Conservation (phyloP, 2,329 filamentous ascomycete species). For the Aspergillus proliferans region DNA sequence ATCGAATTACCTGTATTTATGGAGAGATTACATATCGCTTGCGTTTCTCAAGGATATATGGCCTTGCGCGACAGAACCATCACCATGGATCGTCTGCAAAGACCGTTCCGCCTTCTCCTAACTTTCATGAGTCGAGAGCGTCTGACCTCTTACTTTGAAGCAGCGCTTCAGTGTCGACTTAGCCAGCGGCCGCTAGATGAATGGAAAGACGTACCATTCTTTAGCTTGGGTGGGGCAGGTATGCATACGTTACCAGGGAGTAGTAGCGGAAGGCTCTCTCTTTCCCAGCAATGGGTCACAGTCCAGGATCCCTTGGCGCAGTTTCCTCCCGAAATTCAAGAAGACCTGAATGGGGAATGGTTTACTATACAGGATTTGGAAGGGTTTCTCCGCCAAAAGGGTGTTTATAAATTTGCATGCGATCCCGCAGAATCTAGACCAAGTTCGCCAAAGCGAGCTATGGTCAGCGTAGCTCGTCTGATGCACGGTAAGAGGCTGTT, state of each 20-base stretch:
- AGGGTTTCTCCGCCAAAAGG: conserved; percentile 14
- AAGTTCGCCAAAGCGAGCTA: not conserved
- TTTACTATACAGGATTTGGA: conserved; percentile 19
- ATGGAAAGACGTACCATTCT: conserved; percentile 20
- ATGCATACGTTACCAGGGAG: conserved; percentile 15
- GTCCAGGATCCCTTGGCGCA: conserved; percentile 10
- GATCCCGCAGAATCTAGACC: not conserved
- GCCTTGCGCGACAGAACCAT: conserved; percentile 11
- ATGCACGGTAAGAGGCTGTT: conserved; percentile 11
- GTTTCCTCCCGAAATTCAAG: conserved; percentile 6
- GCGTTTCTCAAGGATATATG: conserved; percentile 14
- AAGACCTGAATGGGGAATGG: conserved; percentile 18
- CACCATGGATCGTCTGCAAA: conserved; percentile 9
- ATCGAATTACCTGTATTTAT: conserved; percentile 16
- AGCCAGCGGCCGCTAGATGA: conserved; percentile 11
- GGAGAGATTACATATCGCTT: conserved; percentile 14
- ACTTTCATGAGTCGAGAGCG: conserved; percentile 13
- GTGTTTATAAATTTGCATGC: conserved; percentile 8
- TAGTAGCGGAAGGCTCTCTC: conserved; percentile 1
- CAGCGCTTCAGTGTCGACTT: conserved; percentile 11
- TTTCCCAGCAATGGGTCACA: conserved; percentile 5
- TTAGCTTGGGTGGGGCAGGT: conserved; percentile 18
- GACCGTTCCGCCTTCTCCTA: conserved; percentile 17
- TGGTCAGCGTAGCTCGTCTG: conserved; percentile 10
- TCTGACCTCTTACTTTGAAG: conserved; percentile 13